Percentiles rank a stretch among this genome's conserved stretches.
Evolutionary conservation across 2,329 filamentous ascomycete species (phyloP).

Genomic region (Hypomyces perniciosus): DNA sequence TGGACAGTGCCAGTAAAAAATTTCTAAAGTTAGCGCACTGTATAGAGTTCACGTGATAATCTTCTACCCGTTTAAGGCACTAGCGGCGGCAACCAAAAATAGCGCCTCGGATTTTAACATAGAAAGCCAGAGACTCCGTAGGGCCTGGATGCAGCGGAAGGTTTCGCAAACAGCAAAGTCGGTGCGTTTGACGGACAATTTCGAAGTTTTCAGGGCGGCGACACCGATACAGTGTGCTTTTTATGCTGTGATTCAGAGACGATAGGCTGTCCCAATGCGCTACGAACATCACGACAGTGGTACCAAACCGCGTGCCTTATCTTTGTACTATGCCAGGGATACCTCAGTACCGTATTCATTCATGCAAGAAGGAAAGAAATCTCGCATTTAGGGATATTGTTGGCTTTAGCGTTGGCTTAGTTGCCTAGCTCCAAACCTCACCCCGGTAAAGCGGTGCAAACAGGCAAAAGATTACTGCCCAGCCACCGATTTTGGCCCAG

Average conservation of each 20-base stretch:
- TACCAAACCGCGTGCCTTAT: no score
- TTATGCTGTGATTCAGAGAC: not conserved
- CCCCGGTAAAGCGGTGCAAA: slow-evolving; percentile 5
- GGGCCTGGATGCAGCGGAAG: slow-evolving; percentile 7
- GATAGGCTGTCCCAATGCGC: not conserved
- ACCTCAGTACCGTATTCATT: not conserved
- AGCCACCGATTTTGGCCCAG: slow-evolving; percentile 12
- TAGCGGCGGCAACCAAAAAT: slow-evolving; percentile 15
- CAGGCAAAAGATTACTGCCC: not conserved
- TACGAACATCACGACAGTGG: no score
- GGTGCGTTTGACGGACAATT: not conserved
- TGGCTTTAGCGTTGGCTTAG: not conserved
- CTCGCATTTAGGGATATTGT: slow-evolving; percentile 4
- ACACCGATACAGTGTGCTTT: not conserved
- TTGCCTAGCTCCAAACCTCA: not conserved
- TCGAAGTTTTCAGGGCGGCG: not conserved
- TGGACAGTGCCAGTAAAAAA: slow-evolving; percentile 27
- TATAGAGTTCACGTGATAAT: slow-evolving; percentile 19
- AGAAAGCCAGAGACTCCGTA: not conserved
- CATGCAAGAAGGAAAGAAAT: not conserved
- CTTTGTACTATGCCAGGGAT: not conserved
- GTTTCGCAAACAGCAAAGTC: not conserved
- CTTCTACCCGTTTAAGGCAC: not conserved
- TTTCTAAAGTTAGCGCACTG: slow-evolving; percentile 23
- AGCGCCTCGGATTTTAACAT: slow-evolving; percentile 6